Percentiles rank a stretch among this genome's conserved stretches.
phyloP scores from a whole-genome alignment of 352 stramenopile genomes.

The Sclerospora graminicola region DNA sequence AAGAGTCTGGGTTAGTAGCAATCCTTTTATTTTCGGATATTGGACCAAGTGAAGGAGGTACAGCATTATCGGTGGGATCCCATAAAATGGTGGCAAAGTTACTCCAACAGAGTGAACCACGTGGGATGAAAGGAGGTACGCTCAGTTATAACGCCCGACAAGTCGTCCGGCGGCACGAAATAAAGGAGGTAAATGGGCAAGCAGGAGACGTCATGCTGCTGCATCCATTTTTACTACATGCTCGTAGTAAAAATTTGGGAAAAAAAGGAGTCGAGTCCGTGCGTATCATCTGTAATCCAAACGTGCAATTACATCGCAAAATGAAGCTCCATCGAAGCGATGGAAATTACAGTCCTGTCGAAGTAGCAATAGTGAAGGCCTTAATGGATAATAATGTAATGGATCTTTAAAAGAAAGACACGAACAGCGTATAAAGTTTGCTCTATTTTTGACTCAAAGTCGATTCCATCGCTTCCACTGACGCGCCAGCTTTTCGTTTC shows the following conservation, averaged over 20 bases:
- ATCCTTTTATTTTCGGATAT: slow-evolving; percentile 82
- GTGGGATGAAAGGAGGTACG: slow-evolving; percentile 46
- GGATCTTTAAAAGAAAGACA: no score
- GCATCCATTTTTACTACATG: slow-evolving; percentile 72
- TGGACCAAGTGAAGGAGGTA: slow-evolving; percentile 45
- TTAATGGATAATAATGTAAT: no score
- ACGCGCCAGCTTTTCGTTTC: no score
- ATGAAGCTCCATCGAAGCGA: slow-evolving; percentile 35
- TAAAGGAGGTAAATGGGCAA: slow-evolving; percentile 56
- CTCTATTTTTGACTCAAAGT: no score
- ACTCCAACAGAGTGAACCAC: slow-evolving; percentile 35
- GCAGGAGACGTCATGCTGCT: slow-evolving; percentile 74
- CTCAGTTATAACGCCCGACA: slow-evolving; percentile 36
- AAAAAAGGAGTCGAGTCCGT: slow-evolving; percentile 39
- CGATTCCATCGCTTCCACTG: no score
- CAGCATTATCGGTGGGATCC: slow-evolving; percentile 51
- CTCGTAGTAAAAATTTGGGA: slow-evolving; percentile 59
- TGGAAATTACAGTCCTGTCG: slow-evolving; percentile 29
- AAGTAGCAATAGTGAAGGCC: slow-evolving; percentile 30
- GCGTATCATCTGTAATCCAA: slow-evolving; percentile 67
- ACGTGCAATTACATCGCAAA: slow-evolving; percentile 30
- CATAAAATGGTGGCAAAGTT: slow-evolving; percentile 49
- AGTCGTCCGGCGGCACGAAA: slow-evolving; percentile 14
- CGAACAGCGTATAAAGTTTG: no score
- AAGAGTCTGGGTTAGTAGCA: slow-evolving; percentile 55